Evolutionary conservation across 306 rosid species (phyloP), one percentile per base, ranked within the genome.

Genomic region (Phaseolus lunatus): DNA sequence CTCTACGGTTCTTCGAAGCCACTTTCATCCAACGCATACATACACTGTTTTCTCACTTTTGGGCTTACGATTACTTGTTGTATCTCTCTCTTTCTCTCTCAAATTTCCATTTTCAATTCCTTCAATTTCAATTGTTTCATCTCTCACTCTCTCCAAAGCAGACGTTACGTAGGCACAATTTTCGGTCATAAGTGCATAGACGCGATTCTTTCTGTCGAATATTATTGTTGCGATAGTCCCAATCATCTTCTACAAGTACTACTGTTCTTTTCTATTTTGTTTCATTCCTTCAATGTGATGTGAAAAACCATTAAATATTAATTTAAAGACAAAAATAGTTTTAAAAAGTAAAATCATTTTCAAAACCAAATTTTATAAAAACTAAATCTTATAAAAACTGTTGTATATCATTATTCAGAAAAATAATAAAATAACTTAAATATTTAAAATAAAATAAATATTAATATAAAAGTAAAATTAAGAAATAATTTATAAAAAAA

Each of bases 61-160:
- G 99, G 93, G 91, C 92, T 72, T 90, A 88, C 88, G 90, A 92
- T 82, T 92, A 92, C 86, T 87, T 95, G 54, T 80, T 88, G 98
- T 95, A 48, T 16, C 14, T 47, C 19, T 18, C 49, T 63, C 35
- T 27, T 9, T 76, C 45, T 74, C 47, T 1, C 44, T n/a, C n/a
- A 9, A 39, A 39, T 4, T 33, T 59, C 7, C 58, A 8, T 2
- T 29, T n/a, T 59, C 16, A 2, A 5, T 54, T 71, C 24, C 14
- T 58, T 74, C 72, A 9, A 65, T 62, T 41, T 67, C 52, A 10
- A 33, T 37, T 8, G 22, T 20, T 48, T 57, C 20, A 29, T 68
- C 52, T 53, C 19, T 58, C 63, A 53, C 52, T 56, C 18, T 78
- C 39, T 56, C 18, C 74, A 10, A 77, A 11, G 62, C 85, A 95